phyloP scores from a whole-genome alignment of 2,329 filamentous ascomycete genomes.

The Fusarium duplospermum region DNA sequence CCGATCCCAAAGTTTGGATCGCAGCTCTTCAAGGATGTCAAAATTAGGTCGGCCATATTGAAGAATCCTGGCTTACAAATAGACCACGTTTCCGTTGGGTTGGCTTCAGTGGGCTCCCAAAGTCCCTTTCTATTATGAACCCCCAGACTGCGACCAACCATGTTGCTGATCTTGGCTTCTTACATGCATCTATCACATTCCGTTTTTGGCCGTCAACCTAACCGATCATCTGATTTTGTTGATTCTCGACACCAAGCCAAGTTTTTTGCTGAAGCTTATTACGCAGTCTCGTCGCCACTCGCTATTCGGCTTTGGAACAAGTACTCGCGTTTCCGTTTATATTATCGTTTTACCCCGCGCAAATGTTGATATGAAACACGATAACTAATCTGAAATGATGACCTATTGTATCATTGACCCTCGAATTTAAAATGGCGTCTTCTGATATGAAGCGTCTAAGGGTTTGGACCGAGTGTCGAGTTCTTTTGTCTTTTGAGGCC shows the following conservation, averaged over 20 bases:
- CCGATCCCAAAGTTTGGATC: constrained; percentile 24
- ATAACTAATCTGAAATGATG: too few relatives aligned
- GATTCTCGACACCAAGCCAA: constrained; percentile 32
- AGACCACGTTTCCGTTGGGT: constrained; percentile 17
- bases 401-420: constrained; percentile 8
- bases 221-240: constrained; percentile 35
- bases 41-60: constrained; percentile 8
- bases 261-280: constrained; percentile 20
- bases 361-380: neutral
- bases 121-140: constrained; percentile 31
- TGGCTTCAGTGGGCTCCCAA: neutral
- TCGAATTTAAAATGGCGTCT: neutral
- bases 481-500: constrained; percentile 1
- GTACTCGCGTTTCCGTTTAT: neutral
- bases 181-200: constrained; percentile 10
- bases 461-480: constrained; percentile 39
- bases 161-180: constrained; percentile 27
- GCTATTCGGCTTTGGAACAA: constrained; percentile 37
- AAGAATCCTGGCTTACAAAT: constrained; percentile 28
- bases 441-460: constrained; percentile 32
- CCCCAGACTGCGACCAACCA: constrained; percentile 40
- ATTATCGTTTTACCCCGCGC: neutral
- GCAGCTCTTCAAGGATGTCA: constrained; percentile 11
- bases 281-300: constrained; percentile 16
- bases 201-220: constrained; percentile 36